Evolutionary conservation across 495 filamentous ascomycete genomes (phyloP), one percentile per base, ranked within the genome.

Genomic region (Penicillium pancosmium): DNA sequence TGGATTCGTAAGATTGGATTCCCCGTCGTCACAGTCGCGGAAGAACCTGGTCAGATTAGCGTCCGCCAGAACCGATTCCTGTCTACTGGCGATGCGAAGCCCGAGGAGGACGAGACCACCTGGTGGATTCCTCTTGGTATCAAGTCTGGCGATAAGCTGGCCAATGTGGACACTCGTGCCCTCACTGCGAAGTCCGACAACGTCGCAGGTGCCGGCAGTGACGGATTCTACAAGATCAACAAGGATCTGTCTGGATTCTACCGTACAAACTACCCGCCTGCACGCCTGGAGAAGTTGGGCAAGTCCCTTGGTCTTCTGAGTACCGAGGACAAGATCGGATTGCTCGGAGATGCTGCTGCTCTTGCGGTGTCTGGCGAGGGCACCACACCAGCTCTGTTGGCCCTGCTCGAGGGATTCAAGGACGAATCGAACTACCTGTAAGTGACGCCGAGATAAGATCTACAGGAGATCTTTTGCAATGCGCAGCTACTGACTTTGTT

Each of bases 1-100:
- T 98, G 94, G 94, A 97, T 97, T 64, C 87, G 88, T 52, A 91
- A 91, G 70, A 92, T 98, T 63, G 94, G 94, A 2, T 96, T 95
- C 75, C 94, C 94, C 1, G 86, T 97, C 33, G 73, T 98, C 9
- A 95, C 89, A 4, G 80, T 97, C 18, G 83, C 86, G 16, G 94
- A 98, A 72, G 88, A 91, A 64, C 82, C 88, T 35, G 85, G 87
- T 23, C 87, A 93, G 66, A 89, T 98, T 58, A 81, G 84, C 35
- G 74, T 98, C 50, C 88, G 87, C 55, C 94, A 98, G 73, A 86
- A 80, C 44, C 88, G 94, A 56, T 98, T 96, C 80, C 79, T 98
- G 15, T 88, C 86, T 41, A 92, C 91, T 31, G 94, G 94, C 13
- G 94, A 98, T 70, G 88, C 89, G 47, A 96, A 91, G 68, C 86